phyloP scores from a whole-genome alignment of 2,329 filamentous ascomycete genomes.

The Trichoderma cornu-damae region DNA sequence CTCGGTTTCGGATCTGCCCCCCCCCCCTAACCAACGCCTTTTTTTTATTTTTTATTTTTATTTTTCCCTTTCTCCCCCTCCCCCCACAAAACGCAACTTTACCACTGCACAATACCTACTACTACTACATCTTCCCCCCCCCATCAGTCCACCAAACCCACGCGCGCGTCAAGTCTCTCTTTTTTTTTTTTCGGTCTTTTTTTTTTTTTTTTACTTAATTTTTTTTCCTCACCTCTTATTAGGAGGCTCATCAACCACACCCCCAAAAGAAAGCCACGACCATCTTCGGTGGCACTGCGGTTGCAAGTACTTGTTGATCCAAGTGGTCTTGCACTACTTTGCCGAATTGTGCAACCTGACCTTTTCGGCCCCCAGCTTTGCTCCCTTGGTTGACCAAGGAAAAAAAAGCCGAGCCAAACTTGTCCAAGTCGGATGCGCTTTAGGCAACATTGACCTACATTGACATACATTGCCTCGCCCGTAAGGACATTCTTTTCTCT shows the following conservation, averaged over 20 bases:
- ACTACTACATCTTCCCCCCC: too few species aligned
- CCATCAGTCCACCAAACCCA: constrained; percentile 6
- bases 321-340: constrained; percentile 19
- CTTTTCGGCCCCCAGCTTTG: constrained; percentile 23
- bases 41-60: too few species aligned
- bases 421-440: constrained; percentile 25
- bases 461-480: constrained; percentile 30
- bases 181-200: neutral
- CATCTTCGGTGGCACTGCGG: constrained; percentile 14
- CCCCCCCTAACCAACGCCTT: constrained; percentile 15
- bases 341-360: constrained; percentile 24
- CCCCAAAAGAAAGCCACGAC: constrained; percentile 7
- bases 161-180: constrained; percentile 5
- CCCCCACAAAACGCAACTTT: constrained; percentile 9
- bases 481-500: constrained; percentile 31
- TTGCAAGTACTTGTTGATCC: constrained; percentile 17
- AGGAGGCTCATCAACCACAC: constrained; percentile 13
- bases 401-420: constrained; percentile 20
- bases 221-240: constrained; percentile 5
- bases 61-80: constrained; percentile 1
- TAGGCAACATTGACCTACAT: constrained; percentile 26
- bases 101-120: constrained; percentile 3
- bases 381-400: constrained; percentile 22
- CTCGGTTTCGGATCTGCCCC: constrained; percentile 15
- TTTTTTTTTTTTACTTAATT: neutral